Evolutionary conservation across 306 rosid species (phyloP).

Genomic region (Oemleria cerasiformis): DNA sequence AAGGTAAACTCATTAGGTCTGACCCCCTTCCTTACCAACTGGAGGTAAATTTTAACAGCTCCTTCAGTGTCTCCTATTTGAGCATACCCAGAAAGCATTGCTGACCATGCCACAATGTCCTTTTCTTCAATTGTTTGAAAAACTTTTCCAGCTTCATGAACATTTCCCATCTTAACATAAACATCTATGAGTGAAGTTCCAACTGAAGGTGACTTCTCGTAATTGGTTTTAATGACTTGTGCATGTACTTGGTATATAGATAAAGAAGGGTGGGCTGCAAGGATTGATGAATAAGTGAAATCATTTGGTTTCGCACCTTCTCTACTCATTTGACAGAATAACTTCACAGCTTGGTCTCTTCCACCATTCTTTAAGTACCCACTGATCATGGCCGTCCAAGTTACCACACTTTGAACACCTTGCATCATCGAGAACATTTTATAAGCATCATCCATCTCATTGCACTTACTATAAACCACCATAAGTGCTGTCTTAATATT

Average conservation of each 20-base stretch:
- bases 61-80: constrained; percentile 64
- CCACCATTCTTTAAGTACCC: constrained; percentile 68
- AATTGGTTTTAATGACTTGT: constrained; percentile 65
- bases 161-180: constrained; percentile 55
- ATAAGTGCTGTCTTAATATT: constrained; percentile 58
- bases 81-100: constrained; percentile 80
- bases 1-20: constrained; percentile 79
- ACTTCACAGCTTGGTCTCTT: constrained; percentile 46
- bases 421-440: constrained; percentile 48
- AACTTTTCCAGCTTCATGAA: constrained; percentile 53
- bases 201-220: constrained; percentile 65
- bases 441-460: constrained; percentile 55
- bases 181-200: constrained; percentile 83
- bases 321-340: constrained; percentile 64
- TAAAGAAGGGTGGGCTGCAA: constrained; percentile 50
- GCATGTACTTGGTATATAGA: constrained; percentile 63
- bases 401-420: constrained; percentile 53
- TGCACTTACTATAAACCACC: constrained; percentile 70
- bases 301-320: constrained; percentile 69
- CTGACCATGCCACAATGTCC: constrained; percentile 90
- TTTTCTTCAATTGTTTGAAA: constrained; percentile 59
- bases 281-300: constrained; percentile 82
- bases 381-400: constrained; percentile 90
- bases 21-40: constrained; percentile 55
- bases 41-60: constrained; percentile 55